These are phyloP conservation scores for Rossbeevera mucosa DNA, from an alignment of 768 basidiomycete species.

Conservation along the genomic window DNA sequence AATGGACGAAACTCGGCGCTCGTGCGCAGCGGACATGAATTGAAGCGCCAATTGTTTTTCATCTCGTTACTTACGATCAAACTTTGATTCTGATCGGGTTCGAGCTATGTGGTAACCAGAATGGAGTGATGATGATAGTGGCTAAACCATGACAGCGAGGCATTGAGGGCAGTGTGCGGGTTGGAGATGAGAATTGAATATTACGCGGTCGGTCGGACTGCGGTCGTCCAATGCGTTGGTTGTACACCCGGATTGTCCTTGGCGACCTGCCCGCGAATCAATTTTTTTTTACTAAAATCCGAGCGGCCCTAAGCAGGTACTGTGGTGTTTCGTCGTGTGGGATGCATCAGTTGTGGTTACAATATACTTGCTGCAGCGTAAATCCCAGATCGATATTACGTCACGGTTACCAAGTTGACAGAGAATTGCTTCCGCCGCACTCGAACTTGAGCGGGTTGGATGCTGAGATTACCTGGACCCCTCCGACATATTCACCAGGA, in stretches of 20 bases:
- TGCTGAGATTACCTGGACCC: conserved; percentile 5
- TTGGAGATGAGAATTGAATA: neutral
- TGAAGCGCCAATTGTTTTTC: neutral
- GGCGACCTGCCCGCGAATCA: neutral
- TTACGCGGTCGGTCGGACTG: neutral
- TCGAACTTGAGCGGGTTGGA: conserved; percentile 1
- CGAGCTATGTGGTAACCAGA: neutral
- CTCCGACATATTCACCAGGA: conserved; percentile 1
- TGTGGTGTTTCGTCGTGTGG: neutral
- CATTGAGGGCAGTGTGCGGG: neutral
- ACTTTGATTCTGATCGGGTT: neutral
- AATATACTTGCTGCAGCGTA: neutral
- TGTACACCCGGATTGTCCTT: neutral
- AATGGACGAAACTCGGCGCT: neutral
- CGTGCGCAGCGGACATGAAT: neutral
- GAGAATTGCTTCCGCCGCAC: neutral
- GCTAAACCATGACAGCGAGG: neutral
- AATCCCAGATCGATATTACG: neutral
- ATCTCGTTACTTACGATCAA: neutral
- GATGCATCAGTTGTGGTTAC: neutral
- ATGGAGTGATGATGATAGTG: neutral
- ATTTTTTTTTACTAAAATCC: neutral
- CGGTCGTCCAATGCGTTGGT: neutral
- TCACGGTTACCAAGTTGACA: neutral
- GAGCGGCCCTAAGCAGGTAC: neutral